Percentiles rank a stretch among this genome's conserved stretches.
Conservation (phyloP, 2,329 filamentous ascomycete genomes). For the Cadophora gregata region DNA sequence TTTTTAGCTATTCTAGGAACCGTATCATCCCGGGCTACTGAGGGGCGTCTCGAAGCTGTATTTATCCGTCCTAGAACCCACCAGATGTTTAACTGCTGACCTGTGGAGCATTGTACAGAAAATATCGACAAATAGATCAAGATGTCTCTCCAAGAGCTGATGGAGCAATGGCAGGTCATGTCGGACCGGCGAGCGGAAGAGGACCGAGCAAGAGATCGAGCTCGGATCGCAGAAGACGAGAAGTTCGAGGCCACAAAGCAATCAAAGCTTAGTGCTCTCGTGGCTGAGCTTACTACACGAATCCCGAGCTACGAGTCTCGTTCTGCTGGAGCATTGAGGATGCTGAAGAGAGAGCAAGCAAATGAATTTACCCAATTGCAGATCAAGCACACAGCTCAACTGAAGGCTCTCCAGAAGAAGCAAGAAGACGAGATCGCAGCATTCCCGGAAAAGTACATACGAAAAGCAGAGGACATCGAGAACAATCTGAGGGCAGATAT, state of each 20-base stretch:
- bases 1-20: not conserved
- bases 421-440: slow-evolving; percentile 8
- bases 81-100: not conserved
- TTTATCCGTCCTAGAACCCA: not conserved
- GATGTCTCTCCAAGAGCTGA: slow-evolving; percentile 11
- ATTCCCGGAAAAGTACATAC: not conserved
- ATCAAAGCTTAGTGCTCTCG: not conserved
- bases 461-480: slow-evolving; percentile 11
- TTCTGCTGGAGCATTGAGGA: not conserved
- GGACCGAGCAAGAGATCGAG: not conserved
- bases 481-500: not conserved
- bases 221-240: not conserved
- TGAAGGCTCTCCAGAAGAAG: slow-evolving; percentile 6
- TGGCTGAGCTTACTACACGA: not conserved
- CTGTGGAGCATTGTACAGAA: not conserved
- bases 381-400: not conserved
- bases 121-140: not conserved
- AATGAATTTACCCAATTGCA: not conserved
- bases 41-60: not conserved
- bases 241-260: slow-evolving; percentile 5
- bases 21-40: not conserved
- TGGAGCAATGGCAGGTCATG: slow-evolving; percentile 13
- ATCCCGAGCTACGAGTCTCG: slow-evolving; percentile 13
- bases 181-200: slow-evolving; percentile 3
- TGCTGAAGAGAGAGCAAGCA: not conserved